Evolutionary conservation across 2,329 filamentous ascomycete species (phyloP).

Genomic region (Trichoderma breve): DNA sequence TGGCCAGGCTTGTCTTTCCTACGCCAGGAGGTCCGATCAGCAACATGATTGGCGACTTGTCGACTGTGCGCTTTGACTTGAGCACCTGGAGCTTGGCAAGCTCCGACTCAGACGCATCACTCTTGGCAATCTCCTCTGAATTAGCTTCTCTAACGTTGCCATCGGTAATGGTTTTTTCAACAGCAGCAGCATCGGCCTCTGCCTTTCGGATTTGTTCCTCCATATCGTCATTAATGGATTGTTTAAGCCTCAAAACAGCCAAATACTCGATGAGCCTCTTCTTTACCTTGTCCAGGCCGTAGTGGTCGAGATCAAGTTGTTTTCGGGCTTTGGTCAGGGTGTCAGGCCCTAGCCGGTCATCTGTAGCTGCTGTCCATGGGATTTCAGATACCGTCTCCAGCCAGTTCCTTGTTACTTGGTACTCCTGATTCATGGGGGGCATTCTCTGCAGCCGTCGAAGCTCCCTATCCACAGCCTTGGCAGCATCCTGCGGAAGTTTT

Average conservation of each 20-base stretch:
- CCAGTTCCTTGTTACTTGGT: conserved; percentile 89
- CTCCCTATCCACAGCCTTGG: conserved; percentile 88
- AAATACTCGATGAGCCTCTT: conserved; percentile 93
- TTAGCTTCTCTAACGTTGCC: conserved; percentile 25
- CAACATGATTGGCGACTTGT: conserved; percentile 94
- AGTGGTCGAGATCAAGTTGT: conserved; percentile 94
- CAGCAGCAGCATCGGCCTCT: conserved; percentile 61
- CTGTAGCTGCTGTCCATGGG: conserved; percentile 81
- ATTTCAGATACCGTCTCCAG: conserved; percentile 92
- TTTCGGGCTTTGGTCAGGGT: conserved; percentile 77
- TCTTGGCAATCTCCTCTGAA: conserved; percentile 5
- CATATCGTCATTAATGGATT: conserved; percentile 79
- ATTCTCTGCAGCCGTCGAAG: conserved; percentile 88
- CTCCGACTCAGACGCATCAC: conserved; percentile 35
- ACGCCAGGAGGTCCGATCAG: conserved; percentile 91
- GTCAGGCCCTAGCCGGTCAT: conserved; percentile 79
- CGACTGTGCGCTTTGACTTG: conserved; percentile 78
- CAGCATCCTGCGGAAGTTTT: conserved; percentile 76
- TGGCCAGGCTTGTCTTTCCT: conserved; percentile 92
- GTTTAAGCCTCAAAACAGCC: conserved; percentile 93
- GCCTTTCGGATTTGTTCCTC: conserved; percentile 72
- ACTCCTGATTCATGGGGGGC: conserved; percentile 94
- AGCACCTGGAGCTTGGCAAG: conserved; percentile 69
- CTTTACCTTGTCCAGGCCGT: conserved; percentile 95
- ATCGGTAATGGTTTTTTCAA: conserved; percentile 41